These are phyloP conservation scores for Coffea humblotiana DNA, from an alignment of 305 asterid genomes.

Conservation along the genomic window DNA sequence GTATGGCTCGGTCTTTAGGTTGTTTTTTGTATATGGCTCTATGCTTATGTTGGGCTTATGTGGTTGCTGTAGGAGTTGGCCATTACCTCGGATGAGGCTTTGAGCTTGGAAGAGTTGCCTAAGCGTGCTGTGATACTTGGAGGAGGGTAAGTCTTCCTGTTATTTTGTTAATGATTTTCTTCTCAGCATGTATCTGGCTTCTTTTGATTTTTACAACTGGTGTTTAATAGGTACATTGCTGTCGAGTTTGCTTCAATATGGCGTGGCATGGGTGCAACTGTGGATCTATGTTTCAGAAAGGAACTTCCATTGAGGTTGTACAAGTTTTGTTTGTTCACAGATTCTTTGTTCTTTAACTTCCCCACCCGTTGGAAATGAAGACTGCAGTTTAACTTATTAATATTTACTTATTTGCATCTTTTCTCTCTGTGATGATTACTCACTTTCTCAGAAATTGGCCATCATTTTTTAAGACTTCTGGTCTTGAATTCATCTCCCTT, in stretches of 20 bases:
- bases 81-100: conserved; percentile 96
- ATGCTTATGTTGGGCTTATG: conserved; percentile 7
- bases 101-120: conserved; percentile 97
- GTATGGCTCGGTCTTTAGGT: not conserved
- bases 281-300: conserved; percentile 82
- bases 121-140: conserved; percentile 86
- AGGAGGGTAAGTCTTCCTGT: conserved; percentile 65
- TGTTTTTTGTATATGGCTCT: not conserved
- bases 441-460: not conserved
- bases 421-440: not conserved
- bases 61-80: conserved; percentile 64
- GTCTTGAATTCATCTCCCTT: not conserved
- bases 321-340: not conserved
- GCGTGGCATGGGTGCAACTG: conserved; percentile 97
- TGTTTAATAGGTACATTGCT: conserved; percentile 75
- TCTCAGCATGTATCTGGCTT: conserved; percentile 21
- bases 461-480: not conserved
- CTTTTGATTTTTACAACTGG: conserved; percentile 6
- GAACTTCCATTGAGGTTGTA: conserved; percentile 94
- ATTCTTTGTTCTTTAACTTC: conserved; percentile 19
- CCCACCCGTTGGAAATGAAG: conserved; percentile 17
- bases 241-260: conserved; percentile 99
- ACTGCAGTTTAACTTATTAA: conserved; percentile 1
- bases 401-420: not conserved
- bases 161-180: conserved; percentile 12